phyloP scores from a whole-genome alignment of 768 basidiomycete species.

The Fomitopsis serialis region DNA sequence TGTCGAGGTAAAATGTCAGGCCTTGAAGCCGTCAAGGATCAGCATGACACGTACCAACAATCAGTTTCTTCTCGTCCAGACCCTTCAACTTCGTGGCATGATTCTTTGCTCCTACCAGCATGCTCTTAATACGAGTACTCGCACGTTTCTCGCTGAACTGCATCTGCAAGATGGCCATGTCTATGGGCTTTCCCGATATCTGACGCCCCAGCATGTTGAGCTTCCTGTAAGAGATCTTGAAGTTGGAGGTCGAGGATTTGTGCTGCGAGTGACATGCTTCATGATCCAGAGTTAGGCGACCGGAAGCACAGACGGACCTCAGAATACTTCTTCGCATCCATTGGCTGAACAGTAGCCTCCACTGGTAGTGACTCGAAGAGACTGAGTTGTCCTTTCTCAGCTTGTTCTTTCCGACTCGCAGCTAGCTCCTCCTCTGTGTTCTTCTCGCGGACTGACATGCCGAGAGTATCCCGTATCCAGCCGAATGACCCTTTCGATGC shows the following conservation, averaged over 20 bases:
- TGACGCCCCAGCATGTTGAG: slow-evolving; percentile 84
- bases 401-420: slow-evolving; percentile 17
- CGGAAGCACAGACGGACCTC: slow-evolving; percentile 19
- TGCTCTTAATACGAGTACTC: slow-evolving; percentile 79
- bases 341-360: slow-evolving; percentile 2
- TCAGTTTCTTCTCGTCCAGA: slow-evolving; percentile 61
- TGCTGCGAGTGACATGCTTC: slow-evolving; percentile 44
- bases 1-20: slow-evolving; percentile 26
- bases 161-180: slow-evolving; percentile 96
- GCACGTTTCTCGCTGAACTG: slow-evolving; percentile 92
- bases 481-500: slow-evolving; percentile 45
- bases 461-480: slow-evolving; percentile 61
- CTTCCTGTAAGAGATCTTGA: slow-evolving; percentile 93
- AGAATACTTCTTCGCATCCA: slow-evolving; percentile 16
- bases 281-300: neutral
- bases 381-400: slow-evolving; percentile 22
- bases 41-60: slow-evolving; percentile 62
- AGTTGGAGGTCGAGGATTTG: slow-evolving; percentile 87
- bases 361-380: slow-evolving; percentile 21
- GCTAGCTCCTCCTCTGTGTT: slow-evolving; percentile 38
- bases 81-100: slow-evolving; percentile 78
- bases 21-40: neutral
- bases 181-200: slow-evolving; percentile 87
- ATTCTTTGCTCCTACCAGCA: slow-evolving; percentile 81
- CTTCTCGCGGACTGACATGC: slow-evolving; percentile 41